Percentiles rank a stretch among this genome's conserved stretches.
Conservation (phyloP, 345 rosid species). For the Salix brachista region DNA sequence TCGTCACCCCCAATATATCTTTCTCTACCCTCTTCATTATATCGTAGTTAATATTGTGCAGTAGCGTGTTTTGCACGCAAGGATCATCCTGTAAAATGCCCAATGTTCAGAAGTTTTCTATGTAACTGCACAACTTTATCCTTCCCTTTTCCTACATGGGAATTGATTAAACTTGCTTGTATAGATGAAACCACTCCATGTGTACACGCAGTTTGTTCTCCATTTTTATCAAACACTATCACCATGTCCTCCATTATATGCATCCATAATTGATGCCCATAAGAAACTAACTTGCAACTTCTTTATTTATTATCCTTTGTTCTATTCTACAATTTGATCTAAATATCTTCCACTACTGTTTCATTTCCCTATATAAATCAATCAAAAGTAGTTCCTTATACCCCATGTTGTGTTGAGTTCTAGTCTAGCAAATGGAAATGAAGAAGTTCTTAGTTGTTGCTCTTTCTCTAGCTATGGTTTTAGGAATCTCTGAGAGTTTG, state of each 20-base stretch:
- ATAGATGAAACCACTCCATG: neutral
- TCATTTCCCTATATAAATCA: slow-evolving; percentile 31
- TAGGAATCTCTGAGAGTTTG: slow-evolving; percentile 43
- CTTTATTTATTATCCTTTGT: slow-evolving; percentile 21
- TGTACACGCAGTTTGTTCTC: slow-evolving; percentile 6
- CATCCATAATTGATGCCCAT: slow-evolving; percentile 30
- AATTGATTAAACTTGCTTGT: neutral
- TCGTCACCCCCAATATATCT: neutral
- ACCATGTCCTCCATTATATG: slow-evolving; percentile 1
- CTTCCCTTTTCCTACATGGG: neutral
- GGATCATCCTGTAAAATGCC: neutral
- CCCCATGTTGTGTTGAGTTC: neutral
- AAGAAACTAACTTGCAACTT: slow-evolving; percentile 50
- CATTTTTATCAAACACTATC: slow-evolving; percentile 15
- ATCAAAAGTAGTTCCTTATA: neutral
- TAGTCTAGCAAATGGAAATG: neutral
- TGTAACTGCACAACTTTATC: neutral
- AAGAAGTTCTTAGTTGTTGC: slow-evolving; percentile 30
- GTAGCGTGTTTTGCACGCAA: slow-evolving; percentile 31
- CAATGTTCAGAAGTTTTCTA: slow-evolving; percentile 1
- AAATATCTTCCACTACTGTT: neutral
- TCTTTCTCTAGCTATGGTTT: slow-evolving; percentile 39
- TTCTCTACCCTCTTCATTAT: neutral
- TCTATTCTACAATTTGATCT: slow-evolving; percentile 1
- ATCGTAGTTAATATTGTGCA: neutral